These are phyloP conservation scores for Boletus insuetus DNA, from an alignment of 768 basidiomycete species.

Conservation along the genomic window DNA sequence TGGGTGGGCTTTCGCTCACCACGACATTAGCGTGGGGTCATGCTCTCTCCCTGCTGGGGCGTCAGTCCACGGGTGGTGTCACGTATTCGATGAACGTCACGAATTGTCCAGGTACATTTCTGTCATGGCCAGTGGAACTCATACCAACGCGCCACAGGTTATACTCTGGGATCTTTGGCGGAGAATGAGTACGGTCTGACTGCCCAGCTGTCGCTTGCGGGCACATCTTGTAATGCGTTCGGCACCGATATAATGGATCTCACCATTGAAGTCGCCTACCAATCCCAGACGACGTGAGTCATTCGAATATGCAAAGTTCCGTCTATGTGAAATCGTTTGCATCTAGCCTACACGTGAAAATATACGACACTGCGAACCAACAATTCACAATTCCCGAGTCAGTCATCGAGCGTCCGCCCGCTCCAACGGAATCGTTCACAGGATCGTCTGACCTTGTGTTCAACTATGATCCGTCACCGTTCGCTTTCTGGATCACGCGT, in stretches of 20 bases:
- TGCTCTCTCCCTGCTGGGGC: conserved; percentile 6
- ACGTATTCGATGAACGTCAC: conserved; percentile 29
- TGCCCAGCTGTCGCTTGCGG: conserved; percentile 53
- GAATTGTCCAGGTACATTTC: conserved; percentile 28
- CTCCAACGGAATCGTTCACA: conserved; percentile 34
- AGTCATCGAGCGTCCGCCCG: conserved; percentile 43
- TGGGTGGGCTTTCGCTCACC: conserved; percentile 7
- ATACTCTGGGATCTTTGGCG: conserved; percentile 46
- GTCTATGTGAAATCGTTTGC: not conserved
- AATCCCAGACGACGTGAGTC: conserved; percentile 48
- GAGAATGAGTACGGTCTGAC: conserved; percentile 48
- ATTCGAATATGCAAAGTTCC: not conserved
- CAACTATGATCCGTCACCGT: conserved; percentile 61
- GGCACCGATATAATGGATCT: conserved; percentile 57
- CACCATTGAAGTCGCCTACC: conserved; percentile 64
- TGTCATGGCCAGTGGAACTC: not conserved
- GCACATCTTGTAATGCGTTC: conserved; percentile 62
- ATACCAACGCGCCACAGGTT: conserved; percentile 40
- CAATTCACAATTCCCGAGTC: conserved; percentile 68
- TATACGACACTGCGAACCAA: conserved; percentile 54
- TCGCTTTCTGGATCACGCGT: conserved; percentile 80
- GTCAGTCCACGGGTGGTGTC: not conserved
- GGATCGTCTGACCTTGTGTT: conserved; percentile 62
- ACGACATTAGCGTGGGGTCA: not conserved
- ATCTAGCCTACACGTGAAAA: conserved; percentile 62